A percentile compares a stretch with the other conserved stretches of the same genome.
Conservation (phyloP, 225 moss, liverwort and hornwort genomes). For the Lunularia cruciata region DNA sequence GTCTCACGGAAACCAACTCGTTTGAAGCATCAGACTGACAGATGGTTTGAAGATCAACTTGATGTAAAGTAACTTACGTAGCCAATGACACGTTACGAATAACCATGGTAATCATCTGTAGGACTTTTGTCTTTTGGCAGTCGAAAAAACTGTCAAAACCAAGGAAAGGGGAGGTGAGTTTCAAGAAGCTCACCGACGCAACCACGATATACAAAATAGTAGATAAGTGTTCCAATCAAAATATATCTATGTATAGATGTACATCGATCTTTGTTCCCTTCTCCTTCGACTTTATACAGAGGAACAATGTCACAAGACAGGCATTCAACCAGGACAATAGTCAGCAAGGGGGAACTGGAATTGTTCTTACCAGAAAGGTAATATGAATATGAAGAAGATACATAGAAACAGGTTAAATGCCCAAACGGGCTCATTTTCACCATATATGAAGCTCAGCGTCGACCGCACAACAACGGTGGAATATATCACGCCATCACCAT, state of each 20-base stretch:
- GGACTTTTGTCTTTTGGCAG: conserved; percentile 84
- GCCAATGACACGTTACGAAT: conserved; percentile 82
- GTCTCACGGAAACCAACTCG: not conserved
- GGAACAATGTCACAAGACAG: too few relatives aligned
- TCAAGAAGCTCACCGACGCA: not conserved
- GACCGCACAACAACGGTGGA: conserved; percentile 88
- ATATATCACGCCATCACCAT: conserved; percentile 90
- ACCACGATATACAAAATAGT: too few relatives aligned
- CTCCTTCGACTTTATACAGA: too few relatives aligned
- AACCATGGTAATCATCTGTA: conserved; percentile 88
- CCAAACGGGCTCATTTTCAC: conserved; percentile 59
- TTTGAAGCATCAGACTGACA: not conserved
- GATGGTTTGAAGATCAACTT: not conserved
- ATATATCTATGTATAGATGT: too few relatives aligned
- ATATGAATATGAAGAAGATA: conserved; percentile 83
- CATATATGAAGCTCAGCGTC: conserved; percentile 61
- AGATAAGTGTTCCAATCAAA: too few relatives aligned
- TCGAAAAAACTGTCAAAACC: conserved; percentile 74
- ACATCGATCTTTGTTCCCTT: too few relatives aligned
- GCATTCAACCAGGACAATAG: too few relatives aligned
- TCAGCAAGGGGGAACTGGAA: not conserved
- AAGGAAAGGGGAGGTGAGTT: not conserved
- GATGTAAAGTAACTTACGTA: conserved; percentile 65
- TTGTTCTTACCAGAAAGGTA: conserved; percentile 92
- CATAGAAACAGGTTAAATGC: conserved; percentile 79